A percentile compares a stretch with the other conserved stretches of the same genome.
Evolutionary conservation across 1,139 yeast species (phyloP).

Genomic region (Casaregolazyma lundiana): DNA sequence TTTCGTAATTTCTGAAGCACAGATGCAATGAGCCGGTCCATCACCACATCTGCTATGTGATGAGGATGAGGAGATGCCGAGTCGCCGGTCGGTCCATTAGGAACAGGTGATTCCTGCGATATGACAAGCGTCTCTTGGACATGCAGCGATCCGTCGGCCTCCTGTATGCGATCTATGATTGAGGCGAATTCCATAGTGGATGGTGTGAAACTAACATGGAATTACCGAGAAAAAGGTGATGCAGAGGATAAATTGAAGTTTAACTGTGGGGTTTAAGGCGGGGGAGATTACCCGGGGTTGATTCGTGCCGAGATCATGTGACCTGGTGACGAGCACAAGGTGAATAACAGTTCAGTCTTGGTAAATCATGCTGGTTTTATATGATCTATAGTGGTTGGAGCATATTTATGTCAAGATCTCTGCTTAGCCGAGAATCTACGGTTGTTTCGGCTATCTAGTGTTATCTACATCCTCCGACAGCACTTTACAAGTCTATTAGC

Average conservation of each 20-base stretch:
- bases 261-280: slow-evolving; percentile 1
- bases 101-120: not conserved
- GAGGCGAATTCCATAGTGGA: not conserved
- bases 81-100: not conserved
- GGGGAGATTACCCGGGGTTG: not conserved
- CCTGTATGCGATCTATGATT: not conserved
- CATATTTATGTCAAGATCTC: too few relatives aligned
- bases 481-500: too few relatives aligned
- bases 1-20: slow-evolving; percentile 7
- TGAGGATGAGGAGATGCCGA: not conserved
- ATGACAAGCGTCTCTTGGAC: not conserved
- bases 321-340: not conserved
- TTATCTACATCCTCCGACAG: too few relatives aligned
- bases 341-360: too few relatives aligned
- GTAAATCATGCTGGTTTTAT: too few relatives aligned
- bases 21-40: slow-evolving; percentile 4
- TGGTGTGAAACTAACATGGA: not conserved
- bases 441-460: too few relatives aligned
- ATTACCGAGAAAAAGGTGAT: not conserved
- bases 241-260: not conserved
- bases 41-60: slow-evolving; percentile 9
- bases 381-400: too few relatives aligned
- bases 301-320: not conserved
- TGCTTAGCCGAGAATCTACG: too few relatives aligned
- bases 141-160: not conserved